Conservation (phyloP, 441 rosid genomes). For the Lepidium campestre region DNA sequence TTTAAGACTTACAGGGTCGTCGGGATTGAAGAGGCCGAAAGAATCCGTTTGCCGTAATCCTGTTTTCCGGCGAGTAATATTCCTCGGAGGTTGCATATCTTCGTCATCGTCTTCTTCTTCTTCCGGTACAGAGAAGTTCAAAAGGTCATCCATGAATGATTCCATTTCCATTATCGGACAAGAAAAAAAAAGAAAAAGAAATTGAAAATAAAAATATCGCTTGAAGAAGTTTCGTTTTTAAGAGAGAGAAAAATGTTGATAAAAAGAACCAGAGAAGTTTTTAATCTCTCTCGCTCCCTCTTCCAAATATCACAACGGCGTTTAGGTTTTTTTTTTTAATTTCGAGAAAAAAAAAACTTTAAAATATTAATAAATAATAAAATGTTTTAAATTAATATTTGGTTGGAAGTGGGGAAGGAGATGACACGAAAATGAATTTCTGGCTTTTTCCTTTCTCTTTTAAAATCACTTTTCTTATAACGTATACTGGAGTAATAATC, state of each 20-base stretch:
- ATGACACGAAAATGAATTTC: slow-evolving; percentile 24
- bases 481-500: slow-evolving; percentile 5
- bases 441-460: not conserved
- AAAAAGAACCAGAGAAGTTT: slow-evolving; percentile 11
- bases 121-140: slow-evolving; percentile 52
- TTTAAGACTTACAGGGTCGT: slow-evolving; percentile 24
- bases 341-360: not conserved
- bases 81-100: slow-evolving; percentile 18
- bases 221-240: not conserved
- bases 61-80: slow-evolving; percentile 18
- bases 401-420: slow-evolving; percentile 34
- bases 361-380: not conserved
- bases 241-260: slow-evolving; percentile 28
- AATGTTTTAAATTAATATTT: not conserved
- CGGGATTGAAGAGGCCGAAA: slow-evolving; percentile 10
- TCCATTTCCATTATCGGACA: slow-evolving; percentile 49
- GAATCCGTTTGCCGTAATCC: slow-evolving; percentile 25
- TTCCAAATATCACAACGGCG: slow-evolving; percentile 24
- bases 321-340: not conserved
- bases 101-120: slow-evolving; percentile 44
- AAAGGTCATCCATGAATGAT: slow-evolving; percentile 52
- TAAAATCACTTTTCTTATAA: slow-evolving; percentile 21
- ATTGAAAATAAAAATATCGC: not conserved
- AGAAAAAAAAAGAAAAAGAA: not conserved
- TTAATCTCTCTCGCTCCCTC: slow-evolving; percentile 11